These are phyloP conservation scores for Kodamaea derodonti DNA, from an alignment of 1,139 yeast genomes.

Conservation along the genomic window DNA sequence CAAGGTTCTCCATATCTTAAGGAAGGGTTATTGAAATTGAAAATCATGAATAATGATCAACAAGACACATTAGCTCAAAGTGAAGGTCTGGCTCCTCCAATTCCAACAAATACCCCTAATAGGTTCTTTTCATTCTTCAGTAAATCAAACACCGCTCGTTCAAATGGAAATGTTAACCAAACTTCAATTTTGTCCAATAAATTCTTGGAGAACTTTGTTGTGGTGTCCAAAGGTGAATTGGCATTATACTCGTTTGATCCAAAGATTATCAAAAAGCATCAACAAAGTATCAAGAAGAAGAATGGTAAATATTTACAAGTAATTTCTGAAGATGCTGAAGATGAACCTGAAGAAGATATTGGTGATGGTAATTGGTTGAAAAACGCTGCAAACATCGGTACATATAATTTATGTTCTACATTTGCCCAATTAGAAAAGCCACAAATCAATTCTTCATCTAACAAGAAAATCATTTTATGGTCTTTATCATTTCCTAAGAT, in stretches of 20 bases:
- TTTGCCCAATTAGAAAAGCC: constrained; percentile 39
- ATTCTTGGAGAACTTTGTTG: constrained; percentile 50
- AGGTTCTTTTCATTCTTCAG: constrained; percentile 26
- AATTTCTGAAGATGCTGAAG: constrained; percentile 15
- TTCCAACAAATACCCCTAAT: constrained; percentile 11
- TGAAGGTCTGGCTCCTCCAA: constrained; percentile 19
- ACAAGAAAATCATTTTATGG: constrained; percentile 23
- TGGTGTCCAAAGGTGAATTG: constrained; percentile 56
- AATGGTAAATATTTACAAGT: constrained; percentile 21
- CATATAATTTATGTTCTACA: constrained; percentile 47
- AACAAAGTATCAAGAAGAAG: constrained; percentile 28
- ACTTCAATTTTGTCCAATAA: constrained; percentile 17
- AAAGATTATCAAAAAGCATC: constrained; percentile 40
- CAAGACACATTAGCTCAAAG: constrained; percentile 23
- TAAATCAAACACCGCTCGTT: constrained; percentile 10
- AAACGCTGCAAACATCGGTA: constrained; percentile 47
- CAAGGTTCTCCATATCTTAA: constrained; percentile 78
- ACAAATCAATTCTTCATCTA: constrained; percentile 6
- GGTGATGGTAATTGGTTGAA: constrained; percentile 73
- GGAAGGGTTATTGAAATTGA: constrained; percentile 64
- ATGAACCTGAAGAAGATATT: constrained; percentile 24
- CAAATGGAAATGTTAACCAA: constrained; percentile 2
- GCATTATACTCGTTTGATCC: constrained; percentile 52
- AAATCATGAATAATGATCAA: constrained; percentile 40
- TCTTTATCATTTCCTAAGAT: constrained; percentile 39